phyloP scores from a whole-genome alignment of 805 yeast species.

The Torulaspora franciscae region DNA sequence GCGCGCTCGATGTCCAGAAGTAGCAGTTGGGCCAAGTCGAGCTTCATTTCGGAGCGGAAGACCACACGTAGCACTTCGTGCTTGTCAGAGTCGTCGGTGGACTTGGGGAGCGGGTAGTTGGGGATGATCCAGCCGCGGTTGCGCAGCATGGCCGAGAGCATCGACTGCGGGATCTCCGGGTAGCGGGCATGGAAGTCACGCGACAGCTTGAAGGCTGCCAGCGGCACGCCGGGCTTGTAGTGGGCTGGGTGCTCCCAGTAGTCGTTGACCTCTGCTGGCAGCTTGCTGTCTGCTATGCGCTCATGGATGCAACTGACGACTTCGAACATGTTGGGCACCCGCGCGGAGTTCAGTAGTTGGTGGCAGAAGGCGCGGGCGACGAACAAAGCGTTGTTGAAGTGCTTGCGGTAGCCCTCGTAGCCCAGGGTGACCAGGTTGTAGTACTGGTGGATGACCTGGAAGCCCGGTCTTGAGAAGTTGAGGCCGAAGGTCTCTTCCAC shows the following conservation, averaged over 20 bases:
- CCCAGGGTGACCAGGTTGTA: constrained; percentile 73
- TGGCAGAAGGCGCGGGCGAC: constrained; percentile 60
- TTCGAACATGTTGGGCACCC: constrained; percentile 60
- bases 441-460: constrained; percentile 85
- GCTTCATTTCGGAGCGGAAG: constrained; percentile 62
- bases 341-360: constrained; percentile 50
- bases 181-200: constrained; percentile 50
- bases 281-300: constrained; percentile 36
- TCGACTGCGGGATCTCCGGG: constrained; percentile 79
- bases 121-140: constrained; percentile 84
- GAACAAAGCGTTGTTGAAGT: constrained; percentile 57
- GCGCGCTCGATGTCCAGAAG: constrained; percentile 24
- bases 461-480: constrained; percentile 90
- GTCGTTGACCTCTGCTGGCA: constrained; percentile 22
- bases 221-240: constrained; percentile 78
- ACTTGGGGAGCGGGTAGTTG: constrained; percentile 74
- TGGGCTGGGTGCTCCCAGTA: constrained; percentile 39
- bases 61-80: constrained; percentile 80
- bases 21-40: constrained; percentile 35
- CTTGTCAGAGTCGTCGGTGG: constrained; percentile 42
- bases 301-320: constrained; percentile 77
- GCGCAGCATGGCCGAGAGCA: constrained; percentile 67
- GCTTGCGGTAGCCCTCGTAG: constrained; percentile 57
- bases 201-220: constrained; percentile 77
- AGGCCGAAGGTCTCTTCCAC: constrained; percentile 80